Conservation (phyloP, 495 filamentous ascomycete genomes). For the Talaromyces thailandensis region DNA sequence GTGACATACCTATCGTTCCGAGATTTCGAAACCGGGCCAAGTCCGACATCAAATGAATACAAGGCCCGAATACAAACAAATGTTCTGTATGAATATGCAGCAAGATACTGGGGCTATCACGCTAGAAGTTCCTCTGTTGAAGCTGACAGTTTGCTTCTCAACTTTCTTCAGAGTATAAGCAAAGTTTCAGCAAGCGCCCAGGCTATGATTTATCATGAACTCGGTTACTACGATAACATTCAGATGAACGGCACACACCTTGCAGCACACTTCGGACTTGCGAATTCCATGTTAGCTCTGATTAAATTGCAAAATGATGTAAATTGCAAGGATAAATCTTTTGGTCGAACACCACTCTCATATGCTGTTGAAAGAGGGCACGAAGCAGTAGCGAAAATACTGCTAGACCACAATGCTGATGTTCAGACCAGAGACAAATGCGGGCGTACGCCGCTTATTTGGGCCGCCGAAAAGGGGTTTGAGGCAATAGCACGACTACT, state of each 20-base stretch:
- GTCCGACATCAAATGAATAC: slow-evolving; percentile 3
- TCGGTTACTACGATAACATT: not conserved
- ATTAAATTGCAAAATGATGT: not conserved
- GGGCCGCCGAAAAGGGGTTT: slow-evolving; percentile 16
- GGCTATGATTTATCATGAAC: slow-evolving; percentile 8
- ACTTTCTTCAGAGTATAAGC: slow-evolving; percentile 8
- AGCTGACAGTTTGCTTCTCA: not conserved
- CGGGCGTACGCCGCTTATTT: slow-evolving; percentile 13
- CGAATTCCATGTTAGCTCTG: slow-evolving; percentile 1
- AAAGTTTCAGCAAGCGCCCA: slow-evolving; percentile 11
- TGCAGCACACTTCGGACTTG: slow-evolving; percentile 13
- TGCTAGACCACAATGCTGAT: slow-evolving; percentile 16
- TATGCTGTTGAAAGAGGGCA: slow-evolving; percentile 28
- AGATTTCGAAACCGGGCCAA: slow-evolving; percentile 11
- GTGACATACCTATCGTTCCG: slow-evolving; percentile 17
- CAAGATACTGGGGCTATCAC: slow-evolving; percentile 32
- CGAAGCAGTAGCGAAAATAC: slow-evolving; percentile 18
- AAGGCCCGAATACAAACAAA: slow-evolving; percentile 10
- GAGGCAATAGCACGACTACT: slow-evolving; percentile 13
- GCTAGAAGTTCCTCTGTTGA: slow-evolving; percentile 6
- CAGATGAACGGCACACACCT: slow-evolving; percentile 5
- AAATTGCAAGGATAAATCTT: slow-evolving; percentile 3
- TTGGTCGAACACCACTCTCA: slow-evolving; percentile 17
- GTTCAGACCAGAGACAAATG: slow-evolving; percentile 10
- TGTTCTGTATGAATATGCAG: slow-evolving; percentile 33